Evolutionary conservation across 805 yeast species (phyloP), one percentile per base, ranked within the genome.

Genomic region (Ogataea glucozyma): DNA sequence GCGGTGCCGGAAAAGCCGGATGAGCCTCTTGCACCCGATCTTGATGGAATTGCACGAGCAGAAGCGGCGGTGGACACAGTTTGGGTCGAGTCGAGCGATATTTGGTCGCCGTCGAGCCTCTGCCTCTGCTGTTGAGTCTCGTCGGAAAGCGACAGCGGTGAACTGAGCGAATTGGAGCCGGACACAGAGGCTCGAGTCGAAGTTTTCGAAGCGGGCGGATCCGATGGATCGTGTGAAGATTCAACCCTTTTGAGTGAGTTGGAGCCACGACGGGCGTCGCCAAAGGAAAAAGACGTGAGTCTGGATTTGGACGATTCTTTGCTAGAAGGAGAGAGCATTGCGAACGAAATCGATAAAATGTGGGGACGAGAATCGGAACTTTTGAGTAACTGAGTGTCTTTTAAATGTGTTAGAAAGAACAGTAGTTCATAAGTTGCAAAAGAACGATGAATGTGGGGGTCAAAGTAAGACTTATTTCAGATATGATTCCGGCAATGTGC

Each of bases 251-350:
- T 31, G 10, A 47, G 31, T 4, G 34, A 26, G 18, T 44, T 36
- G 12, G 26, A 18, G 34, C 34, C 9, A 21, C 18, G 22, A 18
- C 31, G 23, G 23, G 30, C 16, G 19, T 49, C 49, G 9, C 34
- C 40, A 36, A 49, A 51, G 18, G 48, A 36, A 36, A 47, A 49
- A 2, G 45, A 31, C 20, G 57, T 42, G 19, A 51, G 36, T 20
- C 53, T 47, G 31, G 41, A 40, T 26, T 41, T 47, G 7, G 41
- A 17, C 9, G 56, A 50, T 4, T 52, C 54, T 44, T 55, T 53
- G 40, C 54, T 55, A 24, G 57, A 50, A 17, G 60, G 60, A 2
- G 60, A 55, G 16, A 55, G 33, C 60, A 55, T 55, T 30, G n/a
- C n/a, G n/a, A 18, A 18, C 14, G 5, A 10, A n/a, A 14, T 13